Evolutionary conservation across 192 early-diverging fungal genomes (phyloP).

Genomic region (Backusella psychrophila): DNA sequence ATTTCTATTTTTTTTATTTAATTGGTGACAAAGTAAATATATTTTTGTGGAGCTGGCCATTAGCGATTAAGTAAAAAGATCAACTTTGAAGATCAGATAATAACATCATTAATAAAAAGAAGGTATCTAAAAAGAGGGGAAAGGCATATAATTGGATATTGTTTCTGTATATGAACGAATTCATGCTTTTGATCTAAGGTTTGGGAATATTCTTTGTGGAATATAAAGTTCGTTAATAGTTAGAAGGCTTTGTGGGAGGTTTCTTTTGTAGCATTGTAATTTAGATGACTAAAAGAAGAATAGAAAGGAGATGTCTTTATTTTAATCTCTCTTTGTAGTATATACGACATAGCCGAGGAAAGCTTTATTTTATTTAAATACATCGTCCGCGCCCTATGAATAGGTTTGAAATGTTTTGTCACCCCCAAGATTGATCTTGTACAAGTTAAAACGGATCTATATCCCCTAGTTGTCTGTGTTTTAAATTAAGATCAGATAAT

Average conservation of each 20-base stretch:
- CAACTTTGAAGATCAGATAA: not conserved
- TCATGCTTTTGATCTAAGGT: not conserved
- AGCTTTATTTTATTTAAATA: not conserved
- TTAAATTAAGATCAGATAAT: not conserved
- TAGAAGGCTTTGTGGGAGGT: not conserved
- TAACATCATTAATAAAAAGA: not conserved
- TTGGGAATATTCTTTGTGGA: not conserved
- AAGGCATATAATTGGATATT: not conserved
- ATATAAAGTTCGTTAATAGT: not conserved
- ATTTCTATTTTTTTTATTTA: not conserved
- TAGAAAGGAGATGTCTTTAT: not conserved
- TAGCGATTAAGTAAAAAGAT: not conserved
- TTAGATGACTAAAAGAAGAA: not conserved
- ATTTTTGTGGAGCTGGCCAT: not conserved
- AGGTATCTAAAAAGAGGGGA: not conserved
- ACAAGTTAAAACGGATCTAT: not conserved
- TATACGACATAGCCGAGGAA: not conserved
- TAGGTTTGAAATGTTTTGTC: not conserved
- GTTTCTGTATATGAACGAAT: not conserved
- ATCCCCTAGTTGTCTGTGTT: not conserved
- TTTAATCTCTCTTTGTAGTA: not conserved
- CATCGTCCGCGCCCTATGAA: not conserved
- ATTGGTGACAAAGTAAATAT: not conserved
- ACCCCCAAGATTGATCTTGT: not conserved
- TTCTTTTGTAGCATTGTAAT: not conserved